Evolutionary conservation across 2,329 filamentous ascomycete genomes (phyloP).

Genomic region (Phoma herbarum): DNA sequence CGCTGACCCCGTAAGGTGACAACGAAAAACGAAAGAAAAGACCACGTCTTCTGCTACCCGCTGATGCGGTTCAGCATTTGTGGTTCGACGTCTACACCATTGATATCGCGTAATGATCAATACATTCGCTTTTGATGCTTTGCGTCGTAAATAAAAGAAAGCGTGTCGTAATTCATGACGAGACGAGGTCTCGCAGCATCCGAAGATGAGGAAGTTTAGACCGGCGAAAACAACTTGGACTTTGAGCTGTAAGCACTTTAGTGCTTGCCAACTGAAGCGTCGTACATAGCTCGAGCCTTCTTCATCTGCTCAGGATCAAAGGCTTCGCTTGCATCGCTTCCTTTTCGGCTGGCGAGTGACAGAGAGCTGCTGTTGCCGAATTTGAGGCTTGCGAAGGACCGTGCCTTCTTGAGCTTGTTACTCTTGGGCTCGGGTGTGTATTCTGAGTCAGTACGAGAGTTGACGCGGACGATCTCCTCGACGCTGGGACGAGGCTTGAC

Average conservation of each 20-base stretch:
- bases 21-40: slow-evolving; percentile 16
- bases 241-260: slow-evolving; percentile 5
- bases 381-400: slow-evolving; percentile 46
- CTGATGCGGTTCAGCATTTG: neutral
- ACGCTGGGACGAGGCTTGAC: slow-evolving; percentile 61
- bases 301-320: slow-evolving; percentile 51
- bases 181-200: slow-evolving; percentile 11
- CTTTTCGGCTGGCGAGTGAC: slow-evolving; percentile 45
- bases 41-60: slow-evolving; percentile 6
- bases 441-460: slow-evolving; percentile 33
- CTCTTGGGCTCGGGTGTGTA: slow-evolving; percentile 33
- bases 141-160: slow-evolving; percentile 29
- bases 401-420: slow-evolving; percentile 50
- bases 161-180: slow-evolving; percentile 31
- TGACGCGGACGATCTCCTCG: slow-evolving; percentile 55
- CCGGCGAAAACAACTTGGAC: neutral
- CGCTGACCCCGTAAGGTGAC: slow-evolving; percentile 1
- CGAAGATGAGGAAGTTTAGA: neutral
- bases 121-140: slow-evolving; percentile 22
- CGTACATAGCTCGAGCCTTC: slow-evolving; percentile 48
- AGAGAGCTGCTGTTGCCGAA: slow-evolving; percentile 43
- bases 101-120: slow-evolving; percentile 7
- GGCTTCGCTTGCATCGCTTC: slow-evolving; percentile 42
- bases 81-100: slow-evolving; percentile 2
- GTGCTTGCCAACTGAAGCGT: slow-evolving; percentile 35